phyloP scores from a whole-genome alignment of 768 basidiomycete genomes.

The Boletus coccyginus region DNA sequence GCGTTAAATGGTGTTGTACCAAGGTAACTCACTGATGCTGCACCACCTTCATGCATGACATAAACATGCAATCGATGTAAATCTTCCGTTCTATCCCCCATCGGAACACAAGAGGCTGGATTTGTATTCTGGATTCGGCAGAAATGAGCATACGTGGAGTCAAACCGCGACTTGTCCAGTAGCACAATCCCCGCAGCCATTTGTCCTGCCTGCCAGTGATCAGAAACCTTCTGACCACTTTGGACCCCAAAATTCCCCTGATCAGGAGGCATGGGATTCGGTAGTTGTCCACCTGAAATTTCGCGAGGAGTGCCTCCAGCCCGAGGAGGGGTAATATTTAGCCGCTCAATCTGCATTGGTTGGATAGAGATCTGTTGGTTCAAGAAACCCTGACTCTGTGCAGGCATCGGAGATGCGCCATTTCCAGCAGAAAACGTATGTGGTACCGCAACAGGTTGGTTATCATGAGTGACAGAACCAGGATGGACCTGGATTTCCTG shows the following conservation, averaged over 20 bases:
- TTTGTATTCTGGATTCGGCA: conserved; percentile 41
- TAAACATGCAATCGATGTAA: conserved; percentile 54
- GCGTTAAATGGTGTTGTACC: background rate
- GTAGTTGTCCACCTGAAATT: conserved; percentile 26
- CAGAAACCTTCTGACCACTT: conserved; percentile 20
- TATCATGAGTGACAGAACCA: conserved; percentile 17
- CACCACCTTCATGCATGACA: conserved; percentile 60
- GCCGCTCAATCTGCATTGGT: conserved; percentile 29
- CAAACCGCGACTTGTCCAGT: conserved; percentile 52
- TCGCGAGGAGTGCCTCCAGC: conserved; percentile 39
- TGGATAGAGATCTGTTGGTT: conserved; percentile 34
- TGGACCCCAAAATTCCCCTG: conserved; percentile 25
- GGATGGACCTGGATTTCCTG: conserved; percentile 21
- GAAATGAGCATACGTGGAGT: conserved; percentile 48
- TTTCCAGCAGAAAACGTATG: conserved; percentile 23
- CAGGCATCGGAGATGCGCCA: conserved; percentile 19
- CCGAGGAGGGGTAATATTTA: conserved; percentile 36
- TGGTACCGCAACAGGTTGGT: conserved; percentile 5
- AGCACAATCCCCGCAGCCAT: conserved; percentile 27
- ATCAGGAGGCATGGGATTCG: conserved; percentile 35
- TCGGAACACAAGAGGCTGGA: conserved; percentile 40
- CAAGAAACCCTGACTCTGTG: conserved; percentile 15
- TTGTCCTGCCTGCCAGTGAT: conserved; percentile 11
- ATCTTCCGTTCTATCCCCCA: conserved; percentile 57
- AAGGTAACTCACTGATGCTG: conserved; percentile 38